phyloP scores from a whole-genome alignment of 2,329 filamentous ascomycete species.

The Sclerotinia borealis region DNA sequence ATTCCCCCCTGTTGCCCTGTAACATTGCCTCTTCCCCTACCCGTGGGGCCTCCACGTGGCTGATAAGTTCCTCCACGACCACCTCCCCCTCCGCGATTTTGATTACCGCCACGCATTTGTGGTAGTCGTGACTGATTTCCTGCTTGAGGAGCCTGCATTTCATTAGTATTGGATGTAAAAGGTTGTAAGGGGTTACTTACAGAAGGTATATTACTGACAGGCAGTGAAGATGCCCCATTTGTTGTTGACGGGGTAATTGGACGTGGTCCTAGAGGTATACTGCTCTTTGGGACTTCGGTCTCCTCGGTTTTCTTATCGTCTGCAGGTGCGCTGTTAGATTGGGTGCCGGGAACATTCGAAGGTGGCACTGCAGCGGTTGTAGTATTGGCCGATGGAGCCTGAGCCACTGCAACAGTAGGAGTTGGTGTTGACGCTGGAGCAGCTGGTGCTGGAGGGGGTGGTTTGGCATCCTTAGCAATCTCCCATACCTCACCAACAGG shows the following conservation, averaged over 20 bases:
- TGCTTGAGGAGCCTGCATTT: constrained; percentile 20
- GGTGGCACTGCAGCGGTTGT: not conserved
- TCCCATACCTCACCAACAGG: constrained; percentile 85
- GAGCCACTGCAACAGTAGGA: not conserved
- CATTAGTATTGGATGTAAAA: constrained; percentile 8
- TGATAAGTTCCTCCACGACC: constrained; percentile 16
- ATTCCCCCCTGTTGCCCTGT: constrained; percentile 26
- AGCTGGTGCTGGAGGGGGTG: constrained; percentile 27
- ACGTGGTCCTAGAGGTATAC: constrained; percentile 11
- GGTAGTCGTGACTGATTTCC: constrained; percentile 25
- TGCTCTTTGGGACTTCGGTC: constrained; percentile 16
- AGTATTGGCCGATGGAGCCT: not conserved
- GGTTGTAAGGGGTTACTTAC: constrained; percentile 20
- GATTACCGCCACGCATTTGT: constrained; percentile 26
- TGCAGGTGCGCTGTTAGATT: constrained; percentile 20
- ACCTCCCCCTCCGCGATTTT: constrained; percentile 20
- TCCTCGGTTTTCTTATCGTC: constrained; percentile 17
- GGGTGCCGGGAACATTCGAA: constrained; percentile 1
- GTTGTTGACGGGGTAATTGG: constrained; percentile 12
- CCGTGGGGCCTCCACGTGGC: constrained; percentile 19
- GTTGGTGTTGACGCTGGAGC: constrained; percentile 11
- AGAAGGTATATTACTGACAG: constrained; percentile 25
- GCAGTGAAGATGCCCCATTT: constrained; percentile 20
- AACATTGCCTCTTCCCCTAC: constrained; percentile 28
- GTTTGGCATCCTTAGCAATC: constrained; percentile 63